phyloP scores from a whole-genome alignment of 371 early-diverging fungal genomes.

The Gilbertella persicaria region DNA sequence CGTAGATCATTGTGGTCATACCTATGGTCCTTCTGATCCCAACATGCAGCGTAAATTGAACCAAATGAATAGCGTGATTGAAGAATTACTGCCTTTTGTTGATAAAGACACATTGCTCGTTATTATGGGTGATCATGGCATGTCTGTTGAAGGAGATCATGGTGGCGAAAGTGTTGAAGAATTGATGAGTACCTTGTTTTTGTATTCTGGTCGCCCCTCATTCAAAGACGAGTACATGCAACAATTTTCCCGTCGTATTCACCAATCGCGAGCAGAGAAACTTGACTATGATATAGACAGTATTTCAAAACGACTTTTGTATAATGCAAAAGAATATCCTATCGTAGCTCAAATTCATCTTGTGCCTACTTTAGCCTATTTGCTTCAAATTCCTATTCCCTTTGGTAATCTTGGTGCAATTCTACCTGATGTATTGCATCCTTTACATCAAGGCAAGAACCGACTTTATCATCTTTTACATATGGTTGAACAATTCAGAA shows the following conservation, averaged over 20 bases:
- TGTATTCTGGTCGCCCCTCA: slow-evolving; percentile 63
- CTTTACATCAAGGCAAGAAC: slow-evolving; percentile 16
- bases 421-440: slow-evolving; percentile 74
- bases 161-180: slow-evolving; percentile 95
- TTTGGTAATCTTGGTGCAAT: slow-evolving; percentile 83
- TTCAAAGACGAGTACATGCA: slow-evolving; percentile 11
- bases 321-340: slow-evolving; percentile 36
- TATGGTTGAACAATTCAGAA: slow-evolving; percentile 56
- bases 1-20: slow-evolving; percentile 97
- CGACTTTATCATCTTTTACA: slow-evolving; percentile 50
- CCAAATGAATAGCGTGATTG: slow-evolving; percentile 83
- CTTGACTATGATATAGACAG: slow-evolving; percentile 30
- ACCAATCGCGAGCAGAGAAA: slow-evolving; percentile 16
- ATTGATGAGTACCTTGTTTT: slow-evolving; percentile 80
- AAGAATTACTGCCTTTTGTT: slow-evolving; percentile 65
- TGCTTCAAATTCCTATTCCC: slow-evolving; percentile 80
- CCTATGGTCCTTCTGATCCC: slow-evolving; percentile 86
- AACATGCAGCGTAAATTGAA: slow-evolving; percentile 82
- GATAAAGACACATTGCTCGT: slow-evolving; percentile 87
- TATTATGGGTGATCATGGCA: slow-evolving; percentile 99
- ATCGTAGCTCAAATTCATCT: slow-evolving; percentile 82
- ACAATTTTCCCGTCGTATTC: slow-evolving; percentile 23
- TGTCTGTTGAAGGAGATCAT: slow-evolving; percentile 98
- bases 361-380: slow-evolving; percentile 74
- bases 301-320: slow-evolving; percentile 22